Evolutionary conservation across 2,329 filamentous ascomycete genomes (phyloP).

Genomic region (Fusarium sp.): DNA sequence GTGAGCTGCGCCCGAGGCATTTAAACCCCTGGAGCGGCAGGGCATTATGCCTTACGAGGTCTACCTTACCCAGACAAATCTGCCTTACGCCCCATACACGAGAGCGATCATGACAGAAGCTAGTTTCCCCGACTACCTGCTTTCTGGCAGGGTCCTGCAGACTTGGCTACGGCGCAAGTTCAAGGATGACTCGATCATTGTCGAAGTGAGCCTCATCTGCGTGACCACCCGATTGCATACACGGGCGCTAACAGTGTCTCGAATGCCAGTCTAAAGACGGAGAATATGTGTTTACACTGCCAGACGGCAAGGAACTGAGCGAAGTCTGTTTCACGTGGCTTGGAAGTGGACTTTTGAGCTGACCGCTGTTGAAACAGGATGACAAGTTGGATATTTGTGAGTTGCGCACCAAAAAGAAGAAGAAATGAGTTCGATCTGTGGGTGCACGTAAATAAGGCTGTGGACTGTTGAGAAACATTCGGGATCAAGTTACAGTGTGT

Average conservation of each 20-base stretch:
- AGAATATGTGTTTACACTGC: background rate
- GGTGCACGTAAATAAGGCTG: background rate
- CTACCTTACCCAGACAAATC: background rate
- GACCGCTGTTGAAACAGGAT: background rate
- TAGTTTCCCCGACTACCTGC: background rate
- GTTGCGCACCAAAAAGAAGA: background rate
- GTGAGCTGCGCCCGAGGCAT: background rate
- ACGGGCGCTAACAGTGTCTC: background rate
- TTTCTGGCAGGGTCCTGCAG: background rate
- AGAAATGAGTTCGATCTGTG: background rate
- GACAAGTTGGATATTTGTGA: background rate
- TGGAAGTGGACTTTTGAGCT: background rate
- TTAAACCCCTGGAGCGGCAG: background rate
- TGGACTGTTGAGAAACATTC: background rate
- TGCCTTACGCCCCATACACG: background rate
- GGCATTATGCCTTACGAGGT: background rate
- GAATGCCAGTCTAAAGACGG: background rate
- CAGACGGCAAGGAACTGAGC: background rate
- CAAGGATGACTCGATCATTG: background rate
- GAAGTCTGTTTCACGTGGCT: background rate
- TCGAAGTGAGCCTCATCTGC: background rate
- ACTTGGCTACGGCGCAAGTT: background rate
- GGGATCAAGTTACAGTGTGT: background rate
- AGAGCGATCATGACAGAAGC: background rate
- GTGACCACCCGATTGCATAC: background rate